These are phyloP conservation scores for Chaetoceros muelleri DNA, from an alignment of 108 stramenopile genomes.

Conservation along the genomic window DNA sequence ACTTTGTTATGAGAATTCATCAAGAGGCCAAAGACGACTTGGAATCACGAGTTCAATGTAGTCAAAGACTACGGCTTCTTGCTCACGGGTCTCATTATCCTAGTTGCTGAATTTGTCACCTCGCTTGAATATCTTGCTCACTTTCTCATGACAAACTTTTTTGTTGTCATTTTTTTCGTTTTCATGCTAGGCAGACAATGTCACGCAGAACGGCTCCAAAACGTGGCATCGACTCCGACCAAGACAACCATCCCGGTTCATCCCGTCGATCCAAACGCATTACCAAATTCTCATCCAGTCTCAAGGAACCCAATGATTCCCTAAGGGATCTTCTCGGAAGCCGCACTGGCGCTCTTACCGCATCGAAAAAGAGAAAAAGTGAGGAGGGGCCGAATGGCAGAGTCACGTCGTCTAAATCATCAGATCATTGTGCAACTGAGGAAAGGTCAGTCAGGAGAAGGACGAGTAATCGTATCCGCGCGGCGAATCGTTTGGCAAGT, in stretches of 20 bases:
- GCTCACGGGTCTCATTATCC: too few species aligned
- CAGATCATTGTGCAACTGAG: background rate
- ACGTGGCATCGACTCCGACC: background rate
- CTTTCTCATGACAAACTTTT: too few species aligned
- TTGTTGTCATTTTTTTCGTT: too few species aligned
- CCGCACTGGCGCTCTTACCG: background rate
- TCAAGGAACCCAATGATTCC: conserved; percentile 34
- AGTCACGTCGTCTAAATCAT: background rate
- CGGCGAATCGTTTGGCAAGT: background rate
- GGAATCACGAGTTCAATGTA: too few species aligned
- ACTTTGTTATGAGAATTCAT: too few species aligned
- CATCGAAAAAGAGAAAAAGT: conserved; percentile 3
- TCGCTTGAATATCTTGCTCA: too few species aligned
- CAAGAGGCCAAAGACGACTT: too few species aligned
- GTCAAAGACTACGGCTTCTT: too few species aligned
- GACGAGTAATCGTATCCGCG: background rate
- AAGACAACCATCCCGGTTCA: background rate
- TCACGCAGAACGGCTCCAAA: background rate
- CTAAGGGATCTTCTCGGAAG: conserved; percentile 16
- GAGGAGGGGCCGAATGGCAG: background rate
- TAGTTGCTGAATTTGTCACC: too few species aligned
- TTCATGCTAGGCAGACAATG: too few species aligned
- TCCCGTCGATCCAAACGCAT: conserved; percentile 14
- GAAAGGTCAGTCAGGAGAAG: conserved; percentile 5
- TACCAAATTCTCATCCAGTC: conserved; percentile 24